Percentiles rank a stretch among this genome's conserved stretches.
Conservation (phyloP, 148 eudicot species). For the Suaeda aralocaspica region DNA sequence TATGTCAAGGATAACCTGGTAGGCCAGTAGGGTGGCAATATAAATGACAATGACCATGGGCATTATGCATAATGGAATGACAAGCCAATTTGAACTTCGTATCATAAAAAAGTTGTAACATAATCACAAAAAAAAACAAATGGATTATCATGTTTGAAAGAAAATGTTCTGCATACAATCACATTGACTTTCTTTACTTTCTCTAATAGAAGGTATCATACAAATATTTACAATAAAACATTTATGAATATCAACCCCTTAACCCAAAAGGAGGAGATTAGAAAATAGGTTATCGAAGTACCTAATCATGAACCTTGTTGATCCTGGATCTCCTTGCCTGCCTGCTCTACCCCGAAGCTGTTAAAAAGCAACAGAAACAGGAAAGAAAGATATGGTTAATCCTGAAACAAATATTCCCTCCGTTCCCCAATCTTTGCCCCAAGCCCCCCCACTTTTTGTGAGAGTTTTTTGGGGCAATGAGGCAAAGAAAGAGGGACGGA, state of each 20-base stretch:
- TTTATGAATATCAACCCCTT: not conserved
- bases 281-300: slow-evolving; percentile 18
- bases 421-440: too few species aligned
- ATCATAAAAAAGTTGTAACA: too few species aligned
- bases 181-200: not conserved
- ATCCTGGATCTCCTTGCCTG: slow-evolving; percentile 99
- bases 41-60: too few species aligned
- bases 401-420: not conserved
- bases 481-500: too few species aligned
- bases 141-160: not conserved
- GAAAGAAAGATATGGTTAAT: not conserved
- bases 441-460: too few species aligned
- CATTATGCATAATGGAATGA: too few species aligned
- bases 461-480: too few species aligned
- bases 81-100: too few species aligned
- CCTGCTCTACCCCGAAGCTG: slow-evolving; percentile 99
- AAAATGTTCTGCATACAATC: not conserved
- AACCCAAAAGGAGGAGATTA: not conserved
- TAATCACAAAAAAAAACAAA: too few species aligned
- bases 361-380: slow-evolving; percentile 12
- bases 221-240: not conserved
- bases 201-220: not conserved
- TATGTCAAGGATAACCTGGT: too few species aligned
- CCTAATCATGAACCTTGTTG: slow-evolving; percentile 97
- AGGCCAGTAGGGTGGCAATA: too few species aligned